Base-by-base conservation (phyloP, 2,329 filamentous ascomycete genomes). In the Sporothrix humicola region DNA sequence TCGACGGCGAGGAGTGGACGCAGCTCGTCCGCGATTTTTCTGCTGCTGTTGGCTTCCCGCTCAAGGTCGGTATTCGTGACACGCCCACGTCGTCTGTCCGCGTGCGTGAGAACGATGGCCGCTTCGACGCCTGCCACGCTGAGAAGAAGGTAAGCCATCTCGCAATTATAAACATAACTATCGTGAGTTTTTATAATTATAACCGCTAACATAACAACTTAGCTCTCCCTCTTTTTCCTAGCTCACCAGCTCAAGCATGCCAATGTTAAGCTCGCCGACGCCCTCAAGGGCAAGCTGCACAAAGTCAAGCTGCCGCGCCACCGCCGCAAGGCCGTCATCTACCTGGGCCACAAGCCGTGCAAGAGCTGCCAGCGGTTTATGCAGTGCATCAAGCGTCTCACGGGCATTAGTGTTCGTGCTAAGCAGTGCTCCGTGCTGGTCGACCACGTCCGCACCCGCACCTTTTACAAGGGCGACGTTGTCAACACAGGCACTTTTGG, bases 281-380 rank as follows among this genome's bases (percentile, higher is more conserved):
- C 73, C 0, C 71, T 77, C 2, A 6, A 66, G 0, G 76, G 76
- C 37, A n/a, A 63, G 2, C 72, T 77, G 1, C 58, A 44, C 0
- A 10, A 37, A 0, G 44, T 12, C 0, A 2, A 70, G 0, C 69
- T 77, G 10, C 73, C 74, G 31, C 31, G 31, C 1, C 63, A 58
- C 13, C 9, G 44, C n/a, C 68, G 65, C 0, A 44, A 58, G 20
- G 17, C 76, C 13, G 52, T 17, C 12, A 71, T 77, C 8, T 48
- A 74, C 7, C 72, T 76, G 0, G 75, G 76, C 3, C 76, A 76
- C 54, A 75, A 69, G 37, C 75, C 76, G 1, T 77, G 76, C 73
- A 73, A 69, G 13, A 77, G 68, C 48, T 77, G 76, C 61, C 31
- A 74, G 76, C 50, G 2, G 75, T 76, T 76, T 20, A 65, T 76